Conservation (phyloP, 176 grass and related monocot genomes). For the Triticum urartu region DNA sequence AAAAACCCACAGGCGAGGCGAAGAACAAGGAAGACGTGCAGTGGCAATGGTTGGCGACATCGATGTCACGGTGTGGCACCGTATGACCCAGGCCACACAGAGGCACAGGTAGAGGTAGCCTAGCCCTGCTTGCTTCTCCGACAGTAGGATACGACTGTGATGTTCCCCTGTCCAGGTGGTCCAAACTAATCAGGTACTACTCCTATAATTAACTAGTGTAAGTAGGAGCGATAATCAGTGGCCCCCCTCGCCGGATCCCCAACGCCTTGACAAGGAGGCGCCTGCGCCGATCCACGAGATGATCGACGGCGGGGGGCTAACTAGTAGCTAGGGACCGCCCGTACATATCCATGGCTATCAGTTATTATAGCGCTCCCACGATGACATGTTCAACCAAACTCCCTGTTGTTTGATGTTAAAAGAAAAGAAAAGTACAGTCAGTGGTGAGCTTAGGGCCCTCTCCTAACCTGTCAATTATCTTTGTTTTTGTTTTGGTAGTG, state of each 20-base stretch:
- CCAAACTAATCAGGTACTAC: not conserved
- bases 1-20: no score
- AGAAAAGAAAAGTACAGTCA: no score
- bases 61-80: not conserved
- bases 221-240: not conserved
- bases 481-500: no score
- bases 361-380: not conserved
- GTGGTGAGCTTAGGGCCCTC: no score
- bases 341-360: not conserved
- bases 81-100: not conserved
- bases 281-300: not conserved
- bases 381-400: not conserved
- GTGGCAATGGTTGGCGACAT: not conserved
- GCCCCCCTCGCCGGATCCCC: not conserved
- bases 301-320: not conserved
- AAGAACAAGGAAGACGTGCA: no score
- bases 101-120: not conserved
- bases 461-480: no score
- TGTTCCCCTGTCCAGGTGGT: not conserved
- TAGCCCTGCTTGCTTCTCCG: not conserved
- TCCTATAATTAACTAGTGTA: not conserved
- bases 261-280: not conserved
- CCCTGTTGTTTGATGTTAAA: no score
- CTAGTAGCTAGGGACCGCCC: not conserved
- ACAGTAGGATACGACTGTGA: not conserved